Percentiles rank a stretch among this genome's conserved stretches.
Conservation (phyloP, 441 rosid genomes). For the Melastoma candidum region DNA sequence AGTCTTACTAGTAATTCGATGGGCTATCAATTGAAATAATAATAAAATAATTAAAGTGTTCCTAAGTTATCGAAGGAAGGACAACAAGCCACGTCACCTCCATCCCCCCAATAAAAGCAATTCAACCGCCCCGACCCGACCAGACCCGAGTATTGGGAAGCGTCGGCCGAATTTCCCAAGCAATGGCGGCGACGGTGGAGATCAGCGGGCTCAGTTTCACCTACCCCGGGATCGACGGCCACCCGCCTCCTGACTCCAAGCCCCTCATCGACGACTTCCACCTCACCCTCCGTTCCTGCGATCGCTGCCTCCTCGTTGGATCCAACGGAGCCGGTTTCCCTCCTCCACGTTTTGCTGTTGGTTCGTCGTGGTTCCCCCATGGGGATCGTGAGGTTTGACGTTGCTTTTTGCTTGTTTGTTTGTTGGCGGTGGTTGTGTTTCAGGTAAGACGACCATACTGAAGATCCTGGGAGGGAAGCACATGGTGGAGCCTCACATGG, state of each 20-base stretch:
- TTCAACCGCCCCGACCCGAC: no score
- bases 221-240: slow-evolving; percentile 90
- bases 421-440: not conserved
- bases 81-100: no score
- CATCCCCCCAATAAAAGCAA: no score
- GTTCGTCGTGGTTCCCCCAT: not conserved
- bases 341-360: not conserved
- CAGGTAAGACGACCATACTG: slow-evolving; percentile 87
- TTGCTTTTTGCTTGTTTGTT: not conserved
- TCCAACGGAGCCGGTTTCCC: slow-evolving; percentile 85
- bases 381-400: not conserved
- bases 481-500: slow-evolving; percentile 93
- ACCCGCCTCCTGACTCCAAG: slow-evolving; percentile 78
- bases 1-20: no score
- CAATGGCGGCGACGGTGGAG: slow-evolving; percentile 34
- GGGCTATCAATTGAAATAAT: no score
- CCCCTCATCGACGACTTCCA: slow-evolving; percentile 65
- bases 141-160: no score
- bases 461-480: slow-evolving; percentile 94
- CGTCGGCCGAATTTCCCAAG: no score
- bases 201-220: slow-evolving; percentile 75
- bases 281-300: slow-evolving; percentile 45
- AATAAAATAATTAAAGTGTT: no score
- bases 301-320: slow-evolving; percentile 90
- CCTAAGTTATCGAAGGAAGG: no score